Evolutionary conservation across 768 basidiomycete species (phyloP).

Genomic region (Leucosporidium yakuticum): DNA sequence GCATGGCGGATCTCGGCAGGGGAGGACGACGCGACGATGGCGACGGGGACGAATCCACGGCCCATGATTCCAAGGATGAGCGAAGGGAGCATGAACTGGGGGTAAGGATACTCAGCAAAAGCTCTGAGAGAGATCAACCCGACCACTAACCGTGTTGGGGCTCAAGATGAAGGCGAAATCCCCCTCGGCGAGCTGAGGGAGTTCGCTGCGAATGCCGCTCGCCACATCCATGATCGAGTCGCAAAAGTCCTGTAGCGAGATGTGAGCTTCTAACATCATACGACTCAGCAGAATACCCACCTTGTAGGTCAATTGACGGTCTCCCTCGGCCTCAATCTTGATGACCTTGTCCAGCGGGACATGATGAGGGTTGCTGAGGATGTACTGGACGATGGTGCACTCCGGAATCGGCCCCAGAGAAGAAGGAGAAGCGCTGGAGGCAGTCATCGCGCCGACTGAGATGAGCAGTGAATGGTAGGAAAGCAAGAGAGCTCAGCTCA

Average conservation of each 20-base stretch:
- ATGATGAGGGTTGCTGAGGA: background rate
- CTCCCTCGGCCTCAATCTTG: background rate
- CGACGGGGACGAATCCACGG: background rate
- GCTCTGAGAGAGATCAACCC: background rate
- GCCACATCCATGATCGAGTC: background rate
- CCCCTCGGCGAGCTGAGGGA: background rate
- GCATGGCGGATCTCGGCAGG: constrained; percentile 3
- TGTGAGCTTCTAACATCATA: too few species aligned
- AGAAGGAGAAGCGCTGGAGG: too few species aligned
- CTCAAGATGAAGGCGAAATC: background rate
- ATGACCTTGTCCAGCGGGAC: background rate
- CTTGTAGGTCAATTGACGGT: background rate
- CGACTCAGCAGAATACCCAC: background rate
- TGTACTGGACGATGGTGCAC: constrained; percentile 2
- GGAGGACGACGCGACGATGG: background rate
- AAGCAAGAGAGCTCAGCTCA: too few species aligned
- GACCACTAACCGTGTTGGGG: background rate
- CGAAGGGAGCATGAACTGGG: background rate
- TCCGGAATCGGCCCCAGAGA: background rate
- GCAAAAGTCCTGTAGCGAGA: background rate
- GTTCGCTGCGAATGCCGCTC: background rate
- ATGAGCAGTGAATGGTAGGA: too few species aligned
- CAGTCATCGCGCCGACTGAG: too few species aligned
- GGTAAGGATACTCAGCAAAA: background rate
- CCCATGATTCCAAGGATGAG: background rate